Base-by-base conservation (phyloP, 176 grass and related monocot genomes). In the Metroxylon sagu region DNA sequence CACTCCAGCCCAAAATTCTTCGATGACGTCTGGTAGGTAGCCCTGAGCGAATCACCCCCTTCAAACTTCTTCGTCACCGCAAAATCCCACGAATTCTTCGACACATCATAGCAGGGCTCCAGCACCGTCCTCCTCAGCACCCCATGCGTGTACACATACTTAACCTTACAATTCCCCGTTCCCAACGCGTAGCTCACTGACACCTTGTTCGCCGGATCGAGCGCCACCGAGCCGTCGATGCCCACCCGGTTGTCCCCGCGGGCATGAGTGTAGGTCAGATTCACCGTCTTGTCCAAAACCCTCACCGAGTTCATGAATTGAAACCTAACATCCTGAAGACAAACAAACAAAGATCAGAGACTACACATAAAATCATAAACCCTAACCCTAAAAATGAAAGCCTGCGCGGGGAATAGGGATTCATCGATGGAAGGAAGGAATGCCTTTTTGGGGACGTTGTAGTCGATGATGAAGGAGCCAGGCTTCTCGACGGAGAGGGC, bases 231-330 rank as follows among this genome's bases (percentile, higher is more conserved):
- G 62, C 82, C 74, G 67, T 98, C 78, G 15, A 98, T 54, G 19
- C 76, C 48, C 21, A 87, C 58, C 64, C 71, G 85, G 21, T 63
- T 66, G 5, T 82, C 80, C 52, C 39, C 52, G 49, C 49, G 52
- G 14, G 26, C 57, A 62, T 98, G 87, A 0, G 66, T 83, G 76
- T 92, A 98, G 55, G 84, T 98, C 57, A 98, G 74, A 67, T 76
- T 92, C 72, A 92, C 59, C 48, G 76, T 70, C 79, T 88, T 91
- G 63, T 91, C 81, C 72, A 88, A 70, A 52, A 92, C 76, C 8
- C 69, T 58, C 7, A 78, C 93, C 0, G 62, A 73, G 67, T 88
- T 98, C 62, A 98, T 92, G 84, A 98, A 98, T 74, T 98, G 93
- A 71, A 98, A 92, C 14, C 78, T 77, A 73, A 79, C 78, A 65